Conservation (phyloP, 345 rosid genomes). For the Salix suchowensis region DNA sequence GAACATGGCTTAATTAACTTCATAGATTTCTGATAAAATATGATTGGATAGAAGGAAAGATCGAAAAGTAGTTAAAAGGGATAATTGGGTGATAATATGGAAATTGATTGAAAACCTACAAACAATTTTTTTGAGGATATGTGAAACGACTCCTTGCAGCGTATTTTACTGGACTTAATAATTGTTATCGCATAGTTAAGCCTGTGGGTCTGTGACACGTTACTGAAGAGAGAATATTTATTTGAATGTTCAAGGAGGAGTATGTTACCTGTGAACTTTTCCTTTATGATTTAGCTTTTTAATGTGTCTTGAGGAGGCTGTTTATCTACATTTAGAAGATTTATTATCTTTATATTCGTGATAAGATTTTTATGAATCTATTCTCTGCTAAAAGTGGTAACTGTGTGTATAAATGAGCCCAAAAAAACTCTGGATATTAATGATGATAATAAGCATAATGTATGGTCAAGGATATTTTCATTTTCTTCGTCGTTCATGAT, state of each 20-base stretch:
- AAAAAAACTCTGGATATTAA: not conserved
- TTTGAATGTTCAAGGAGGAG: not conserved
- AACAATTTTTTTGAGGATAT: not conserved
- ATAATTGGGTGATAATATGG: not conserved
- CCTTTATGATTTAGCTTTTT: not conserved
- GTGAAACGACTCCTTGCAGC: not conserved
- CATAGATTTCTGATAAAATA: not conserved
- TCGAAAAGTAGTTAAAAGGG: not conserved
- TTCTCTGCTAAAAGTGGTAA: not conserved
- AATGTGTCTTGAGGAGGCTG: not conserved
- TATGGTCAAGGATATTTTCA: not conserved
- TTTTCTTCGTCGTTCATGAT: not conserved
- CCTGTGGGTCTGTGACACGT: not conserved
- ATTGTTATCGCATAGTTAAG: not conserved
- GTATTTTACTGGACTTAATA: not conserved
- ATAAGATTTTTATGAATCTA: not conserved
- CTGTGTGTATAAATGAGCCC: not conserved
- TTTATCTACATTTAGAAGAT: not conserved
- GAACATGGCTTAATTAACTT: not conserved
- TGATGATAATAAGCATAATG: not conserved
- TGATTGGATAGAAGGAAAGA: not conserved
- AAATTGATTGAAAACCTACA: not conserved
- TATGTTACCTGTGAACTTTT: not conserved
- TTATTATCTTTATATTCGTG: not conserved
- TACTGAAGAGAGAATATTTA: not conserved